Percentiles rank a stretch among this genome's conserved stretches.
phyloP scores from a whole-genome alignment of 495 filamentous ascomycete species.

The Penicillium pancosmium region DNA sequence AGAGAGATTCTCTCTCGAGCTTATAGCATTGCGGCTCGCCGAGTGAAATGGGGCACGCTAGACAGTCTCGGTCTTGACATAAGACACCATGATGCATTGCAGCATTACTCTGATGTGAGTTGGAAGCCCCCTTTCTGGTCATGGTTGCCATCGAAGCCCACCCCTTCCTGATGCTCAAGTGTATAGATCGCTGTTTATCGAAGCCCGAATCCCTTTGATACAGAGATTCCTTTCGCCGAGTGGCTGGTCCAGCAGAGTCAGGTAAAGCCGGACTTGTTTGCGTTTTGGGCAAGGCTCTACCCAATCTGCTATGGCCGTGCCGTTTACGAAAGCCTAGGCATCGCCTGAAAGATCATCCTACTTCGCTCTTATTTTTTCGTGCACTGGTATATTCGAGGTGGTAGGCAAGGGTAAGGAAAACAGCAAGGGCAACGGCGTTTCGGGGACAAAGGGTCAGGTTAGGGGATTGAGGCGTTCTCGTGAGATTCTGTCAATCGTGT shows the following conservation, averaged over 20 bases:
- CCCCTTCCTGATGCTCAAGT: slow-evolving; percentile 13
- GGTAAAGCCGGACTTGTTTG: slow-evolving; percentile 26
- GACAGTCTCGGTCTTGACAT: slow-evolving; percentile 30
- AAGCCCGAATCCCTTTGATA: slow-evolving; percentile 35
- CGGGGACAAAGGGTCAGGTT: neutral
- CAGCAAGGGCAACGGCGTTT: neutral
- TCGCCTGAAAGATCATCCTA: neutral
- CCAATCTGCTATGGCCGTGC: slow-evolving; percentile 40
- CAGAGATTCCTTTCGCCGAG: slow-evolving; percentile 37
- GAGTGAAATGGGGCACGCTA: slow-evolving; percentile 28
- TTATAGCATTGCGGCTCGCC: slow-evolving; percentile 32
- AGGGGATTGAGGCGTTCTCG: neutral
- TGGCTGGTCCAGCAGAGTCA: slow-evolving; percentile 37
- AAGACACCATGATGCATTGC: slow-evolving; percentile 32
- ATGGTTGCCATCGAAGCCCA: neutral
- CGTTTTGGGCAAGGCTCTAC: slow-evolving; percentile 42
- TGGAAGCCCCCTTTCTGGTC: neutral
- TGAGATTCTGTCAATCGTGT: neutral
- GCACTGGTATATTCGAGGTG: neutral
- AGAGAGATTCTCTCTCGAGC: slow-evolving; percentile 27
- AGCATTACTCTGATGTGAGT: slow-evolving; percentile 39
- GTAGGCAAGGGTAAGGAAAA: neutral
- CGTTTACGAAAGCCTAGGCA: slow-evolving; percentile 33
- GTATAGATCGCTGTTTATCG: slow-evolving; percentile 37
- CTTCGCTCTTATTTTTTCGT: neutral